Base-by-base conservation (phyloP, 106 monocot species). In the Apostasia ramifera region DNA sequence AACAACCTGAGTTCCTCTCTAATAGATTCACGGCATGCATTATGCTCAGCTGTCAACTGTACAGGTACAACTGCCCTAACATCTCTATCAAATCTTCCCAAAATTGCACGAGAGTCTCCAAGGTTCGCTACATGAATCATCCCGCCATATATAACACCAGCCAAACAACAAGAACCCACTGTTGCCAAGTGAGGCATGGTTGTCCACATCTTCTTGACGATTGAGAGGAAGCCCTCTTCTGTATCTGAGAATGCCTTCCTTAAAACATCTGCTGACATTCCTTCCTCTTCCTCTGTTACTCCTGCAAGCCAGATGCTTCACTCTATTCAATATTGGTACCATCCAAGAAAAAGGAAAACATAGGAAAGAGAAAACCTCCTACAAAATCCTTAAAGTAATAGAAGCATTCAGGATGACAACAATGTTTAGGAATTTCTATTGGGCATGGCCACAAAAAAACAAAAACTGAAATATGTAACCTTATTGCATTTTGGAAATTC, bases 1-100 rank as follows among this genome's bases (percentile, higher is more conserved):
- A 78, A 58, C 4, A 61, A 63, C 2, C 57, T 69, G 40, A 94
- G 61, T 63, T 94, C 93, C 1, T 87, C 75, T 55, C 93, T 87
- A 45, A 89, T 76, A 59, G 82, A 73, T 57, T 84, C 79, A 40
- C 70, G 37, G 46, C 69, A 72, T 13, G 84, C 93, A 84, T 94
- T 94, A 61, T 94, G 89, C 59, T 94, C 94, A 1, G 53, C 38
- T 7, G 87, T 82, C 70, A 94, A 7, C 39, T 87, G 90, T 6
- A 87, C 54, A 39, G 86, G 84, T 38, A 56, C 72, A 54, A 87
- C 76, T n/a, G 78, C 81, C 62, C 69, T 73, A 49, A 63, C 15
- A 50, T 74, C 74, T 56, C 40, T 73, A 4, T 52, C 53, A 13
- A 76, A 75, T 72, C 78, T 78, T 38, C 83, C 92, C 26, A 92